A percentile compares a stretch with the other conserved stretches of the same genome.
phyloP scores from a whole-genome alignment of 202 grass and related monocot genomes.

The Carex arenaria region DNA sequence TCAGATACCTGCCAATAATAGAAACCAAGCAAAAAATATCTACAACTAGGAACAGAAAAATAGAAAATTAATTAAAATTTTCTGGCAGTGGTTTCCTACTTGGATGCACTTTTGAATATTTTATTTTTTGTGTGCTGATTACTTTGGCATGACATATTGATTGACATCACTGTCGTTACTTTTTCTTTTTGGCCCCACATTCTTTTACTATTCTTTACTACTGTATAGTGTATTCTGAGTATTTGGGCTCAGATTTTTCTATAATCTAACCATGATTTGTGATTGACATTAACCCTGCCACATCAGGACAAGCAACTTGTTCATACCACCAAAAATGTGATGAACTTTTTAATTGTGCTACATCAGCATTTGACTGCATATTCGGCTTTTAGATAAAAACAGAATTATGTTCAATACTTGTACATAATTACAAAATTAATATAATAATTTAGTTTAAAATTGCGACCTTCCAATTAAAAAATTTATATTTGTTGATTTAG shows the following conservation, averaged over 20 bases:
- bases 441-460: no score
- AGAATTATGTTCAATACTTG: no score
- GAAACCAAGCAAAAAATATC: background rate
- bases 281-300: background rate
- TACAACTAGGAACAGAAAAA: background rate
- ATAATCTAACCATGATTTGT: background rate
- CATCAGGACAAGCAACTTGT: background rate
- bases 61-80: background rate
- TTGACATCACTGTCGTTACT: background rate
- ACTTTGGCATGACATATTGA: background rate
- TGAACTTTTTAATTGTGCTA: background rate
- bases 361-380: no score
- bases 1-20: background rate
- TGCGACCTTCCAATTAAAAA: no score
- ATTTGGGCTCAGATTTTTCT: background rate
- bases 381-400: no score
- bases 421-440: no score
- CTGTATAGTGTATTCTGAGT: background rate
- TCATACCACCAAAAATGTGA: background rate
- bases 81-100: background rate
- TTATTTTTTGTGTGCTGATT: background rate
- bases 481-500: no score
- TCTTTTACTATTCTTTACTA: background rate
- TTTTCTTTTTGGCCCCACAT: constrained; percentile 1
- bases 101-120: constrained; percentile 1